These are phyloP conservation scores for Panicum miliaceum DNA, from an alignment of 176 grass and related monocot species.

Conservation along the genomic window DNA sequence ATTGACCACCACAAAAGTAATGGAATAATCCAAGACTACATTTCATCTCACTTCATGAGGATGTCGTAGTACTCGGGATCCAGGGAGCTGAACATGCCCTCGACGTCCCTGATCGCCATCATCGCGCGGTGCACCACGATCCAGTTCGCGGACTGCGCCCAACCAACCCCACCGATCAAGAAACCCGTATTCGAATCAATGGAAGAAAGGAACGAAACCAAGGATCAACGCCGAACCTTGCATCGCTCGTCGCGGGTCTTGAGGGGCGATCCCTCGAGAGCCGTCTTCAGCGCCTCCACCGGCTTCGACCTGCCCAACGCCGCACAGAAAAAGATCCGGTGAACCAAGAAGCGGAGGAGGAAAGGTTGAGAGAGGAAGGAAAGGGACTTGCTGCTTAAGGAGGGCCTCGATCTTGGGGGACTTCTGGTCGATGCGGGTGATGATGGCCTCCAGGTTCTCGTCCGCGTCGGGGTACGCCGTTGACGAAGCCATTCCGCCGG, in stretches of 20 bases:
- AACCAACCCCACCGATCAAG: neutral
- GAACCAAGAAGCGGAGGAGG: neutral
- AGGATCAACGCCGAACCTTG: conserved; percentile 52
- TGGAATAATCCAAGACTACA: neutral
- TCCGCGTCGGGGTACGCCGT: conserved; percentile 62
- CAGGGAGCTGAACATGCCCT: conserved; percentile 86
- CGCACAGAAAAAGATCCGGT: neutral
- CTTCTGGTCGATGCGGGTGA: conserved; percentile 89
- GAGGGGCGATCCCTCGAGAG: conserved; percentile 75
- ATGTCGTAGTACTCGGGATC: conserved; percentile 98
- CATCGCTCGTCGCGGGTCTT: conserved; percentile 94
- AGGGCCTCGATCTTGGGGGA: conserved; percentile 93
- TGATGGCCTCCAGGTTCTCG: conserved; percentile 88
- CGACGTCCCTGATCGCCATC: conserved; percentile 98
- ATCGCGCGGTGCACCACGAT: conserved; percentile 96
- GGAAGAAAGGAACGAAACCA: neutral
- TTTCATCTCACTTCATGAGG: conserved; percentile 82
- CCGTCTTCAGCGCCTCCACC: conserved; percentile 84
- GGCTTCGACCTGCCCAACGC: conserved; percentile 69
- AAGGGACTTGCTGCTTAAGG: conserved; percentile 72
- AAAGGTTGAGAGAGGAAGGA: neutral
- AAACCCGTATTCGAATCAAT: conserved; percentile 16
- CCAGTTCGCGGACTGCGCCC: conserved; percentile 85
- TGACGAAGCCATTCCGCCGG: conserved; percentile 53
- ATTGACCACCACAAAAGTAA: neutral